Evolutionary conservation across 805 yeast genomes (phyloP).

Genomic region (Ascoidea tarda): DNA sequence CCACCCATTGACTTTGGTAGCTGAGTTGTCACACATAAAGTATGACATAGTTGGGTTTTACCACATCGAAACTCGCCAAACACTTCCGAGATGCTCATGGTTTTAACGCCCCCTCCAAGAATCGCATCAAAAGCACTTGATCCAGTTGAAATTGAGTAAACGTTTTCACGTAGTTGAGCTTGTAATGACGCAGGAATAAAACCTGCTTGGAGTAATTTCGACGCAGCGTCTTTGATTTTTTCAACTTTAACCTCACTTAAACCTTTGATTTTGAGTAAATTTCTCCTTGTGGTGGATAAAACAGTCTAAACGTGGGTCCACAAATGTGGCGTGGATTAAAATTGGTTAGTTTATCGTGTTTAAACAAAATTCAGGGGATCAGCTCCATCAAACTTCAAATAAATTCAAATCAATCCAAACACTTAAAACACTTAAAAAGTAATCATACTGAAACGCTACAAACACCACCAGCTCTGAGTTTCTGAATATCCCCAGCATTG

Average conservation of each 20-base stretch:
- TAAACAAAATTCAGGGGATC: too few relatives aligned
- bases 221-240: slow-evolving; percentile 60
- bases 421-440: not conserved
- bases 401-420: too few relatives aligned
- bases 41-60: slow-evolving; percentile 71
- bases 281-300: slow-evolving; percentile 48
- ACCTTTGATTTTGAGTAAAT: slow-evolving; percentile 52
- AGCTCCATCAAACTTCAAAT: too few relatives aligned
- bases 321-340: too few relatives aligned
- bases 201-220: slow-evolving; percentile 48
- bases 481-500: slow-evolving; percentile 56
- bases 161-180: slow-evolving; percentile 47
- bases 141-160: slow-evolving; percentile 57
- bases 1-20: slow-evolving; percentile 63
- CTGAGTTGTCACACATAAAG: slow-evolving; percentile 65
- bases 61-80: slow-evolving; percentile 77
- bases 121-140: slow-evolving; percentile 54
- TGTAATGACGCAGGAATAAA: slow-evolving; percentile 65
- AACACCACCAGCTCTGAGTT: slow-evolving; percentile 52
- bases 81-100: slow-evolving; percentile 67
- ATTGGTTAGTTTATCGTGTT: too few relatives aligned
- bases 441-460: slow-evolving; percentile 46
- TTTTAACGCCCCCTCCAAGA: slow-evolving; percentile 64
- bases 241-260: slow-evolving; percentile 68
- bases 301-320: slow-evolving; percentile 22